These are phyloP conservation scores for Cryptococcus sp. DNA, from an alignment of 1,284 basidiomycete genomes.

Conservation along the genomic window DNA sequence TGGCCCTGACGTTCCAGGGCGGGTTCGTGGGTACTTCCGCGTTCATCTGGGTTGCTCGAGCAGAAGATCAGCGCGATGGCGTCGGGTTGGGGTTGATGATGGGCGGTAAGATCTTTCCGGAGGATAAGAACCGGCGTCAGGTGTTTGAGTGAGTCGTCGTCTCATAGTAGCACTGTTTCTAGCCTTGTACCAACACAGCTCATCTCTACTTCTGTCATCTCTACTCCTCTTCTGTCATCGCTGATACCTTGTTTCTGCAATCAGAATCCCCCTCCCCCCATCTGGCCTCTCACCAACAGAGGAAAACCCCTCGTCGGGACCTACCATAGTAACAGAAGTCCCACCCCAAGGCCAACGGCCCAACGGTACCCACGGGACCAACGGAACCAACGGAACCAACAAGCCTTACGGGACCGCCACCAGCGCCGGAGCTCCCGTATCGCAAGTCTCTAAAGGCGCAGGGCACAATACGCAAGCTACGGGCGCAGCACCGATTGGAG, in stretches of 20 bases:
- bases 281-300: constrained; percentile 8
- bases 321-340: constrained; percentile 19
- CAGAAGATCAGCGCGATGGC: constrained; percentile 17
- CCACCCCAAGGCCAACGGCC: constrained; percentile 10
- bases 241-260: neutral
- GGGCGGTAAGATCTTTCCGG: constrained; percentile 47
- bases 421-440: constrained; percentile 8
- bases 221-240: neutral
- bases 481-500: constrained; percentile 2
- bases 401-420: constrained; percentile 2
- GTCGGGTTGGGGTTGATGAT: constrained; percentile 34
- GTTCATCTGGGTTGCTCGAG: constrained; percentile 33
- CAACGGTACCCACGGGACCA: constrained; percentile 5
- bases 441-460: too few species aligned
- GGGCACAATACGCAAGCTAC: neutral
- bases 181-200: too few species aligned
- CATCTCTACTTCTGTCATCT: neutral
- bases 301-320: constrained; percentile 15
- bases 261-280: constrained; percentile 20
- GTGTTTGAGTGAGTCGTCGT: constrained; percentile 43
- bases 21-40: constrained; percentile 49
- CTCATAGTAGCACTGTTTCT: neutral
- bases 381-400: constrained; percentile 6
- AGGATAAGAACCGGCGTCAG: constrained; percentile 49
- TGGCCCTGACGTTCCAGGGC: constrained; percentile 53